Percentiles rank a stretch among this genome's conserved stretches.
Evolutionary conservation across 2,329 filamentous ascomycete species (phyloP).

Genomic region (Clonostachys byssicola): DNA sequence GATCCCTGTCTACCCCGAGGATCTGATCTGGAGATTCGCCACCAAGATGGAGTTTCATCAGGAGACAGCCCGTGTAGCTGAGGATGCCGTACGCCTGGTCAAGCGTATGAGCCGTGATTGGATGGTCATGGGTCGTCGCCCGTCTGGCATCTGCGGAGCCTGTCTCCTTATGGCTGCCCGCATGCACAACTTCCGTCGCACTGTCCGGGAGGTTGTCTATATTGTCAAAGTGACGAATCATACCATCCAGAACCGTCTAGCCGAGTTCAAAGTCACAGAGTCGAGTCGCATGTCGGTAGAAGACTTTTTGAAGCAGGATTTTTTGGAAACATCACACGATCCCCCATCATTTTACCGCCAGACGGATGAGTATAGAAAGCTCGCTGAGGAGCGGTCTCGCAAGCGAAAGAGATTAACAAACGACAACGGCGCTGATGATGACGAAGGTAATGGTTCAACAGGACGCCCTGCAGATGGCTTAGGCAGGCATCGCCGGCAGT

Average conservation of each 20-base stretch:
- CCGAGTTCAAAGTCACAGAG: constrained; percentile 86
- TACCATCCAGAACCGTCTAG: constrained; percentile 85
- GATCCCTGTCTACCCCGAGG: constrained; percentile 76
- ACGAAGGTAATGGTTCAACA: constrained; percentile 13
- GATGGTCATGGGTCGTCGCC: constrained; percentile 93
- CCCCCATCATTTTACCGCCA: constrained; percentile 79
- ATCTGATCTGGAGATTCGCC: constrained; percentile 87
- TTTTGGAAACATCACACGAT: constrained; percentile 70
- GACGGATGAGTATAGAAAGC: constrained; percentile 53
- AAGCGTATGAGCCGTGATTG: constrained; percentile 94
- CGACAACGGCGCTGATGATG: constrained; percentile 20
- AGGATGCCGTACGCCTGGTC: constrained; percentile 82
- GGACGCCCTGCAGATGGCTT: constrained; percentile 2
- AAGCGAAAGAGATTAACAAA: constrained; percentile 19
- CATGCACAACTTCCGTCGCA: constrained; percentile 97
- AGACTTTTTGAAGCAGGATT: constrained; percentile 71
- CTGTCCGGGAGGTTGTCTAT: constrained; percentile 92
- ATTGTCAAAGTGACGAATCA: constrained; percentile 94
- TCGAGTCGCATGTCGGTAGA: constrained; percentile 83
- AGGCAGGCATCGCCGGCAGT: background rate
- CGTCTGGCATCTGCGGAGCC: constrained; percentile 90
- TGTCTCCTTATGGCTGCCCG: constrained; percentile 91
- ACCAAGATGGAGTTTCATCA: constrained; percentile 87
- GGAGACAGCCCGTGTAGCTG: constrained; percentile 77
- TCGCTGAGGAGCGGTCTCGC: constrained; percentile 31